phyloP scores from a whole-genome alignment of 1,284 basidiomycete species.

The Gyrodon tennesseensis region DNA sequence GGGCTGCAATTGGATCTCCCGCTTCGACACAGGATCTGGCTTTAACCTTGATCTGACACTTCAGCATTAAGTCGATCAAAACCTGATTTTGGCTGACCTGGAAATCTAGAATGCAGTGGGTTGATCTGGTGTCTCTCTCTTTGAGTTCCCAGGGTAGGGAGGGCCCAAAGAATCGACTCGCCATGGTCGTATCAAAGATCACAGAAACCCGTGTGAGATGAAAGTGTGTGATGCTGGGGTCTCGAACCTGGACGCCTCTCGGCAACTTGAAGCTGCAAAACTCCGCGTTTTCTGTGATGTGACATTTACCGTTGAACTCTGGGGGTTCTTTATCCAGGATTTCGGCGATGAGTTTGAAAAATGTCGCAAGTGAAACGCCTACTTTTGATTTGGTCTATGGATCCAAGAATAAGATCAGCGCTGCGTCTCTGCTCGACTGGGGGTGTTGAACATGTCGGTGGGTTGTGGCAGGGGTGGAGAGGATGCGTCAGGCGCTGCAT shows the following conservation, averaged over 20 bases:
- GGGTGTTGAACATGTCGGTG: conserved; percentile 9
- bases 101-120: conserved; percentile 15
- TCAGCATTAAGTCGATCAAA: conserved; percentile 8
- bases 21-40: background rate
- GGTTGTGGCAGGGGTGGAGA: conserved; percentile 18
- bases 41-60: conserved; percentile 19
- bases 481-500: conserved; percentile 8
- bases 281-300: conserved; percentile 6
- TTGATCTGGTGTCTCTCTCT: background rate
- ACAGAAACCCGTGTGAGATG: conserved; percentile 27
- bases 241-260: conserved; percentile 3
- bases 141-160: conserved; percentile 26
- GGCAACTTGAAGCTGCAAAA: conserved; percentile 28
- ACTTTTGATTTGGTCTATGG: conserved; percentile 27
- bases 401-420: conserved; percentile 16
- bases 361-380: conserved; percentile 21
- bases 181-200: conserved; percentile 11
- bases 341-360: conserved; percentile 29
- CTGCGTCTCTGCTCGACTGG: conserved; percentile 3
- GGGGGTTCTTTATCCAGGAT: conserved; percentile 25
- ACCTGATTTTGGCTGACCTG: conserved; percentile 17
- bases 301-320: conserved; percentile 20
- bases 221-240: conserved; percentile 27
- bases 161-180: conserved; percentile 9
- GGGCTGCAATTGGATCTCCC: background rate